Evolutionary conservation across 2,329 filamentous ascomycete species (phyloP), one percentile per base, ranked within the genome.

Genomic region (Diaporthe vaccinii): DNA sequence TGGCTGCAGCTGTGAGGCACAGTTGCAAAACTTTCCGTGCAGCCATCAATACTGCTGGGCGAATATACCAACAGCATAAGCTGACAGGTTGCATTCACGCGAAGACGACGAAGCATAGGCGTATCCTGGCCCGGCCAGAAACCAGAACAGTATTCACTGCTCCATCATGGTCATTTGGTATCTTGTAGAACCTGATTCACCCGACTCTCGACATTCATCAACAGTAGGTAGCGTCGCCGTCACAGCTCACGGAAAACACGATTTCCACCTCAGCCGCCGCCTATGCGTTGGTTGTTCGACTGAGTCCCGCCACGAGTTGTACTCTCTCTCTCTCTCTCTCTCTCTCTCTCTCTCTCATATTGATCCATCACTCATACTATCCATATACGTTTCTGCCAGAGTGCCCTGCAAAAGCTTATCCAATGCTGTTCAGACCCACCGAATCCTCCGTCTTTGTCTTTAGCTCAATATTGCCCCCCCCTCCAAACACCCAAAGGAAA

Each of bases 361-460:
- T 34, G 4, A 34, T 44, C 59, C 58, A 10, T 55, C 70, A 51
- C 34, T 44, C 59, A 49, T 65, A 44, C 70, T 55, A 31, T 55
- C 34, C 39, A 14, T 31, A 34, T 65, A 44, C 39, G 58, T 55
- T 44, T 55, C 31, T 46, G 20, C 46, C 34, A 36, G n/a, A n/a
- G 12, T 46, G 46, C 46, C 46, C 39, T 34, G 46, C 58, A 15
- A 65, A 28, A 25, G n/a, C 22, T 25, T 39, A 46, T 28, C 46
- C 31, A 14, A 39, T 34, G 44, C 46, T 3, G 12, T 39, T n/a
- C 28, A 39, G 28, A 5, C 31, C 31, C 31, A 14, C 20, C 44
- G 34, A 22, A 25, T 36, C 17, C 22, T 28, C 15, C 34, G 22
- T 51, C 65, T 39, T 15, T 41, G 31, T 51, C 65, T 39, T n/a